Evolutionary conservation across 2,329 filamentous ascomycete genomes (phyloP).

Genomic region (Septoria linicola): DNA sequence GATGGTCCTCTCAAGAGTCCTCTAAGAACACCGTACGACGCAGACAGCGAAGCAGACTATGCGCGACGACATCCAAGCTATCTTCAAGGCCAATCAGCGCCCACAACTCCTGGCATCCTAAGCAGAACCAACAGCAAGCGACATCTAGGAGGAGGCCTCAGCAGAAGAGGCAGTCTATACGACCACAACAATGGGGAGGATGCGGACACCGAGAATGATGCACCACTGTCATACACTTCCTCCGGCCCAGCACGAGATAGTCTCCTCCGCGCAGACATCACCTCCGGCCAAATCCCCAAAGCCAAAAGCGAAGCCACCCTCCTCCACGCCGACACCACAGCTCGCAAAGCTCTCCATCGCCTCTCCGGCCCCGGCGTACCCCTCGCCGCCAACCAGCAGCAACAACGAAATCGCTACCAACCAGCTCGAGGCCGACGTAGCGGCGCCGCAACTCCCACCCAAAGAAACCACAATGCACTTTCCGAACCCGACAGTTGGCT

Average conservation of each 20-base stretch:
- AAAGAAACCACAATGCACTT: constrained; percentile 10
- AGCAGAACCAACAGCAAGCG: constrained; percentile 44
- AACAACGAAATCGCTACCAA: constrained; percentile 1
- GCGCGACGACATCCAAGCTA: constrained; percentile 44
- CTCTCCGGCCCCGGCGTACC: constrained; percentile 26
- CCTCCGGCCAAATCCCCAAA: constrained; percentile 41
- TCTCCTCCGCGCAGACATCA: constrained; percentile 19
- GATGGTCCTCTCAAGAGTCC: constrained; percentile 34
- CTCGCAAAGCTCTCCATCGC: constrained; percentile 13
- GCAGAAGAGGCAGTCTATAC: constrained; percentile 34
- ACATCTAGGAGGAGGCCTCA: constrained; percentile 36
- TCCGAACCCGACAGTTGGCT: constrained; percentile 57
- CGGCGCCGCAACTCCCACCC: constrained; percentile 21
- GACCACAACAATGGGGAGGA: constrained; percentile 27
- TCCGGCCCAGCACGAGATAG: constrained; percentile 8
- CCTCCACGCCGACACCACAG: constrained; percentile 9
- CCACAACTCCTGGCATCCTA: constrained; percentile 50
- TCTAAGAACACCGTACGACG: constrained; percentile 31
- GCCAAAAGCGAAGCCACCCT: constrained; percentile 49
- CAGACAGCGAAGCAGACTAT: constrained; percentile 28
- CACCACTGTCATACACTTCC: background rate
- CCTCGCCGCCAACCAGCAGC: constrained; percentile 19
- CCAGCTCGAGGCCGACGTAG: constrained; percentile 15
- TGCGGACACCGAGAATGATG: constrained; percentile 13
- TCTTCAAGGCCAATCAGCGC: constrained; percentile 50